Percentiles rank a stretch among this genome's conserved stretches.
Evolutionary conservation across 495 filamentous ascomycete species (phyloP).

Genomic region (Margaritispora aquatica): DNA sequence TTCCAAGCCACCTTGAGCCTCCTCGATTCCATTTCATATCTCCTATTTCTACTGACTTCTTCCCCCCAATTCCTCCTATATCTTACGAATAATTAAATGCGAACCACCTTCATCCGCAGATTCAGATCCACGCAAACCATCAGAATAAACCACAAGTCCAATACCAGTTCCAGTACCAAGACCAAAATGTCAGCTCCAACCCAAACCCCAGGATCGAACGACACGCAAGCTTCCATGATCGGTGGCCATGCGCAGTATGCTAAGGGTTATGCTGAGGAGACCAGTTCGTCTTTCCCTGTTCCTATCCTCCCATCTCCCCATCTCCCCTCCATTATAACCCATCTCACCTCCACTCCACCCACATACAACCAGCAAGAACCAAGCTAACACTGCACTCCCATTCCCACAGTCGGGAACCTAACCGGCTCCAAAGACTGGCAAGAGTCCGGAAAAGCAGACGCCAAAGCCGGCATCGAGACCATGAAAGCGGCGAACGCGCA

Average conservation of each 20-base stretch:
- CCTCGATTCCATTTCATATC: too few species aligned
- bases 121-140: neutral
- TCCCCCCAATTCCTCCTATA: neutral
- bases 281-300: neutral
- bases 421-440: constrained; percentile 19
- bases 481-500: constrained; percentile 19
- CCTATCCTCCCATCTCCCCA: neutral
- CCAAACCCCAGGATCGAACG: neutral
- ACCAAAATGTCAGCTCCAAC: neutral
- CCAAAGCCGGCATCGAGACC: constrained; percentile 12
- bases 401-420: constrained; percentile 3
- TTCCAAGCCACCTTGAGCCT: too few species aligned
- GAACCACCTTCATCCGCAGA: neutral
- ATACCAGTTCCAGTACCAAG: too few species aligned
- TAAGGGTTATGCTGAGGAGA: constrained; percentile 18
- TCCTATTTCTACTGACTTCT: too few species aligned
- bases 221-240: constrained; percentile 13
- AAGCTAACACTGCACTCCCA: too few species aligned
- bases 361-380: neutral
- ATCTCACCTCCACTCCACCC: neutral
- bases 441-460: constrained; percentile 17
- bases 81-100: neutral
- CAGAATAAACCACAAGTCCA: neutral
- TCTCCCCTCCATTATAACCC: neutral
- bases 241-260: constrained; percentile 11